Conservation (phyloP, 2,329 filamentous ascomycete genomes). For the Aspergillus ochraceoroseus region DNA sequence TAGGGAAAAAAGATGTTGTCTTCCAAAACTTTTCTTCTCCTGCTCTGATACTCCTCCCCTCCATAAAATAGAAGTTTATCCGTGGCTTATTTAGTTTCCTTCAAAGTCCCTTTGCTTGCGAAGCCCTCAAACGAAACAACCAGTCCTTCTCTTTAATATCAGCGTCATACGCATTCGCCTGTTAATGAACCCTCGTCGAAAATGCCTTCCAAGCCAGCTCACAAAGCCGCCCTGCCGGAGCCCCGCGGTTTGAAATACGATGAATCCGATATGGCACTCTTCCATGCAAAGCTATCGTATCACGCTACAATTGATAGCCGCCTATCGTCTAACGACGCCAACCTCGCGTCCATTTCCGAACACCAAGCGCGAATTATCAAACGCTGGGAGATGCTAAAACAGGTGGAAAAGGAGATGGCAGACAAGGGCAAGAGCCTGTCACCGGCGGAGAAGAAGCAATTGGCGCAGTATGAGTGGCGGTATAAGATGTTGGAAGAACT, state of each 20-base stretch:
- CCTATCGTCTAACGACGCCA: slow-evolving; percentile 30
- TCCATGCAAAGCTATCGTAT: slow-evolving; percentile 35
- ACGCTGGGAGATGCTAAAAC: slow-evolving; percentile 35
- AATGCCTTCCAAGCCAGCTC: slow-evolving; percentile 26
- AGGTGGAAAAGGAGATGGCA: slow-evolving; percentile 31
- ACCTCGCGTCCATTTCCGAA: slow-evolving; percentile 33
- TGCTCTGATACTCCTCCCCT: too few relatives aligned
- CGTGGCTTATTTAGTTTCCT: too few relatives aligned
- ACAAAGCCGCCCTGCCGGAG: slow-evolving; percentile 28
- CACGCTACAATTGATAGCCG: slow-evolving; percentile 35
- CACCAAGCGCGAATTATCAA: slow-evolving; percentile 34
- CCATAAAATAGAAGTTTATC: too few relatives aligned
- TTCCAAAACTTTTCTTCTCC: slow-evolving; percentile 5
- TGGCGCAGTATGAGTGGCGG: slow-evolving; percentile 36
- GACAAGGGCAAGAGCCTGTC: slow-evolving; percentile 32
- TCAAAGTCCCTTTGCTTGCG: not conserved
- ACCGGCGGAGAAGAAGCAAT: slow-evolving; percentile 30
- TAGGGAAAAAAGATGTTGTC: not conserved
- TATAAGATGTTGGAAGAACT: slow-evolving; percentile 33
- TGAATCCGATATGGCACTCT: slow-evolving; percentile 38
- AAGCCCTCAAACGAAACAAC: not conserved
- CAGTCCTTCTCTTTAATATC: too few relatives aligned
- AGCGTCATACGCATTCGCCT: too few relatives aligned
- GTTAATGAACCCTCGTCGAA: too few relatives aligned
- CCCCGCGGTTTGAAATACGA: slow-evolving; percentile 34